These are phyloP conservation scores for Claviceps pusilla DNA, from an alignment of 2,329 filamentous ascomycete species.

Conservation along the genomic window DNA sequence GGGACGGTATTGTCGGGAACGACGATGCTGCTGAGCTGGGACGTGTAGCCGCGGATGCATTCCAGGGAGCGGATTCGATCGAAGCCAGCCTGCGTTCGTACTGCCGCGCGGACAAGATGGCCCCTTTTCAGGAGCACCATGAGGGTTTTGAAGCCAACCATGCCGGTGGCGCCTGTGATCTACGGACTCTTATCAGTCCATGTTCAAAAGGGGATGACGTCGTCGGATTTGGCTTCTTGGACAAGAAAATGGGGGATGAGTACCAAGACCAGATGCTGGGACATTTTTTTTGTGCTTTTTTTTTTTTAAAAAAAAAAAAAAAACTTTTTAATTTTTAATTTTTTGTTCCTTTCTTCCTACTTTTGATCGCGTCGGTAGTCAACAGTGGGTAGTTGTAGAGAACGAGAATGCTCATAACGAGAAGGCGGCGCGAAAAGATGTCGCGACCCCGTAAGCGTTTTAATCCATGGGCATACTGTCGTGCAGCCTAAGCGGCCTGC, in stretches of 20 bases:
- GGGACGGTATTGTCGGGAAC: slow-evolving; percentile 22
- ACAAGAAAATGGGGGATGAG: background rate
- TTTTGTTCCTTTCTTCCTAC: too few relatives aligned
- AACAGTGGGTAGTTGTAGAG: too few relatives aligned
- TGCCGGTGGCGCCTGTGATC: slow-evolving; percentile 18
- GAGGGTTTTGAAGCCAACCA: slow-evolving; percentile 16
- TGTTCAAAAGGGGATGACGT: background rate
- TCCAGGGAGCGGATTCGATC: slow-evolving; percentile 8
- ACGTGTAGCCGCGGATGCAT: slow-evolving; percentile 1
- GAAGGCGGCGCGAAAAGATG: too few relatives aligned
- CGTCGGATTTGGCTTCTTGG: background rate
- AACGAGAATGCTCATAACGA: too few relatives aligned
- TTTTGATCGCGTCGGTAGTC: too few relatives aligned
- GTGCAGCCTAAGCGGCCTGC: too few relatives aligned
- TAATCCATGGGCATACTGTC: too few relatives aligned
- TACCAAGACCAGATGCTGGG: slow-evolving; percentile 3
- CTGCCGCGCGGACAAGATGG: slow-evolving; percentile 16
- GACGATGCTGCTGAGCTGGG: slow-evolving; percentile 12
- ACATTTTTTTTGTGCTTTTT: too few relatives aligned
- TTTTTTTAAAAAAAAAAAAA: too few relatives aligned
- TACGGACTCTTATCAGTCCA: background rate
- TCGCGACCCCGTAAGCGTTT: too few relatives aligned
- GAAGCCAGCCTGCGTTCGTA: slow-evolving; percentile 9
- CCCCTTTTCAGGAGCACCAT: slow-evolving; percentile 12
- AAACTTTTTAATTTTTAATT: too few relatives aligned